Evolutionary conservation across 305 asterid genomes (phyloP), one percentile per base, ranked within the genome.

Genomic region (Ajuga reptans): DNA sequence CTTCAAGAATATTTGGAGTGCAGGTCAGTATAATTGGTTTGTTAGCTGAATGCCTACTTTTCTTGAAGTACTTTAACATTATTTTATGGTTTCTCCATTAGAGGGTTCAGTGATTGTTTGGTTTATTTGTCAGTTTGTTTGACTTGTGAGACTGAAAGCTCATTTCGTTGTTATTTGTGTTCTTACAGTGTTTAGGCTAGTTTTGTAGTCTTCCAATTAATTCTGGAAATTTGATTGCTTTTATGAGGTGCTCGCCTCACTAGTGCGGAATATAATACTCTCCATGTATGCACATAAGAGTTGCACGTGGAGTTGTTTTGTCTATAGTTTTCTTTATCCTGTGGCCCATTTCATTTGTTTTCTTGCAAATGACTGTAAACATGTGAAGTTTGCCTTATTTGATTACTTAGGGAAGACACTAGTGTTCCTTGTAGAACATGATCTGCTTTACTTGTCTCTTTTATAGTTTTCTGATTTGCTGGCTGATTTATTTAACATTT

Each of bases 1-100:
- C 87, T 87, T 72, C 97, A 87, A 77, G 98, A 91, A 78, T 94
- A 89, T 82, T 80, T 94, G 78, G 85, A 91, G 77, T 86, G 95
- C 98, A 88, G 99, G 99, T 91, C 65, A 71, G 88, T 80, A 82
- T 77, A 36, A 42, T 59, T 39, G 62, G 42, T 52, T 72, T 6
- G 37, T 66, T 62, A 31, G 54, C 62, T 8, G 41, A 15, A 36
- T 46, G 50, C 81, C 50, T 71, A 55, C 67, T 59, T 73, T 79
- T 36, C 45, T 57, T 69, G 63, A 63, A 73, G 17, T 52, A 41
- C 52, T 54, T 58, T 57, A 11, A 56, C 43, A 67, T 47, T 52
- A 61, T 64, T 57, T 31, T 51, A 34, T 72, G 64, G 77, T 64
- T 53, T 31, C 49, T 37, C 59, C 34, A 21, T 9, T 74, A 49